These are phyloP conservation scores for Rhizopus sp. DNA, from an alignment of 371 early-diverging fungal species.

Conservation along the genomic window DNA sequence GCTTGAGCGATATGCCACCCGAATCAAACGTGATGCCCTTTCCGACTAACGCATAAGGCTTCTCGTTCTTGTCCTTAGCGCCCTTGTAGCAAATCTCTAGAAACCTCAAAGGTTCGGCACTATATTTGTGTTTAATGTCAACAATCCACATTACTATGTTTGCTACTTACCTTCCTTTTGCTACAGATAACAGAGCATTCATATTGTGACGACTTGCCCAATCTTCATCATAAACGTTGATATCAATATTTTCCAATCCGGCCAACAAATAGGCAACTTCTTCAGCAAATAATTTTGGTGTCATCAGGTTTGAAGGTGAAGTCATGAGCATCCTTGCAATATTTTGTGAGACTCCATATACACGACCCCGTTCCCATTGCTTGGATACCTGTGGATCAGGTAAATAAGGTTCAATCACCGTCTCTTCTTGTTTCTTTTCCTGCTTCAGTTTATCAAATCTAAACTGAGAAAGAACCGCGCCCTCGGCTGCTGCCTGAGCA, in stretches of 20 bases:
- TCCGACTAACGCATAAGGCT: slow-evolving; percentile 73
- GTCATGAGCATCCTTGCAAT: slow-evolving; percentile 88
- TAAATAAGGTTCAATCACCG: slow-evolving; percentile 12
- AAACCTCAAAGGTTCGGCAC: slow-evolving; percentile 81
- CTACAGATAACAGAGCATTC: slow-evolving; percentile 90
- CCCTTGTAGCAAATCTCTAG: slow-evolving; percentile 89
- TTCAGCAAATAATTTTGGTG: slow-evolving; percentile 84
- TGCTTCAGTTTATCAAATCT: slow-evolving; percentile 64
- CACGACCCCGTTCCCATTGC: slow-evolving; percentile 64
- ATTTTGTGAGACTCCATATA: slow-evolving; percentile 87
- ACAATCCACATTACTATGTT: neutral
- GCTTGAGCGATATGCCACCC: slow-evolving; percentile 85
- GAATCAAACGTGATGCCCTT: slow-evolving; percentile 34
- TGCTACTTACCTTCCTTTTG: slow-evolving; percentile 64
- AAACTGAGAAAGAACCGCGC: slow-evolving; percentile 70
- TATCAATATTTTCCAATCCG: slow-evolving; percentile 56
- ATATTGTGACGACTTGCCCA: slow-evolving; percentile 84
- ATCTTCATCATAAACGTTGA: slow-evolving; percentile 72
- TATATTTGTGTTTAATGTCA: slow-evolving; percentile 17
- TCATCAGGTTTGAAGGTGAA: slow-evolving; percentile 94
- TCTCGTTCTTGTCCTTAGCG: slow-evolving; percentile 44
- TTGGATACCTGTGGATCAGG: neutral
- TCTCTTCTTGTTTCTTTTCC: slow-evolving; percentile 8
- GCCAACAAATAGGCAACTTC: slow-evolving; percentile 62
- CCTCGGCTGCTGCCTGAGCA: slow-evolving; percentile 73